Conservation (phyloP, 2,329 filamentous ascomycete genomes). For the Pseudogymnoascus destructans region DNA sequence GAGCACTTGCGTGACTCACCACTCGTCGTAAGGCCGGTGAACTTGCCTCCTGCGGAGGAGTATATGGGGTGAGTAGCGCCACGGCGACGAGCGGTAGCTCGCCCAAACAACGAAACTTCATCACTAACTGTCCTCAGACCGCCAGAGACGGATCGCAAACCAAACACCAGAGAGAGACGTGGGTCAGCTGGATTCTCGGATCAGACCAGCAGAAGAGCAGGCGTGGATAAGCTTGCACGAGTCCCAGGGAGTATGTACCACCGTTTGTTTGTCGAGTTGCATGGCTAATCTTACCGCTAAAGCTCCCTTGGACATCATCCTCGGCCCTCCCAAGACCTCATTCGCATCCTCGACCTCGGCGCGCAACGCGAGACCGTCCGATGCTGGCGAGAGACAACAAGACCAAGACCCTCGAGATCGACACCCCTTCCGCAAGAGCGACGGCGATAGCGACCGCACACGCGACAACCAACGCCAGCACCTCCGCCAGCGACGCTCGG, state of each 20-base stretch:
- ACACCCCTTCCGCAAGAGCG: conserved; percentile 44
- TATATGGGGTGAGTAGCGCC: conserved; percentile 70
- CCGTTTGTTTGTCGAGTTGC: neutral
- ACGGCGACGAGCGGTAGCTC: neutral
- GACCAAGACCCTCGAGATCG: conserved; percentile 43
- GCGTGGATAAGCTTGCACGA: conserved; percentile 40
- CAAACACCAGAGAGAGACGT: conserved; percentile 9
- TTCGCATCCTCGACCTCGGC: conserved; percentile 64
- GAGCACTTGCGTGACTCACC: conserved; percentile 67
- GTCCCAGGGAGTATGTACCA: conserved; percentile 41
- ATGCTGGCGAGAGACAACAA: conserved; percentile 40
- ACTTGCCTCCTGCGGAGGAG: conserved; percentile 73
- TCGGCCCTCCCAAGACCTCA: conserved; percentile 69
- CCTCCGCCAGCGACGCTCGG: conserved; percentile 38
- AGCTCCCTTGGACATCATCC: conserved; percentile 70
- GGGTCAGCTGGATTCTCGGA: conserved; percentile 18
- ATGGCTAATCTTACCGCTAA: conserved; percentile 22
- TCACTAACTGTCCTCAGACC: neutral
- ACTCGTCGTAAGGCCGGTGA: conserved; percentile 65
- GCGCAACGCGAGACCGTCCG: conserved; percentile 33
- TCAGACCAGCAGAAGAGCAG: conserved; percentile 35
- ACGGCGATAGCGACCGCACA: conserved; percentile 38
- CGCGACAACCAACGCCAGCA: conserved; percentile 34
- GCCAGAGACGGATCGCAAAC: neutral
- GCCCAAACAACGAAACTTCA: neutral